Evolutionary conservation across 306 rosid species (phyloP), one percentile per base, ranked within the genome.

Genomic region (Crataegus laevigata): DNA sequence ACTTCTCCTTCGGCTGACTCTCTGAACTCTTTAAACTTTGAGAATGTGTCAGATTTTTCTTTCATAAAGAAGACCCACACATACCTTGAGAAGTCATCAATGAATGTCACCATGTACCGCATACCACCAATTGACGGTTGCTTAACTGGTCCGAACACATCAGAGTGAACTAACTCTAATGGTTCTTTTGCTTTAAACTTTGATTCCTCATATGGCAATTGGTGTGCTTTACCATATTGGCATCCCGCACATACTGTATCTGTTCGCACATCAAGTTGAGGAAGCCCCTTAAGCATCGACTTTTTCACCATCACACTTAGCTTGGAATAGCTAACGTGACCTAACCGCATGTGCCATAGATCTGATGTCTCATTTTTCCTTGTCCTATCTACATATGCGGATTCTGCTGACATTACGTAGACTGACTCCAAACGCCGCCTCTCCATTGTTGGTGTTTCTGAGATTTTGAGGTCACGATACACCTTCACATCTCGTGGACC

Each of bases 121-220:
- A 65, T 65, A 8, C 55, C 38, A 8, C 54, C 21, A 15, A 66
- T 34, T 28, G 72, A 66, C 3, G 52, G 24, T 12, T 75, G 38
- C 40, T 75, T 75, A 2, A 75, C 34, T 0, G 30, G 66, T 34
- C 40, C 42, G 26, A 62, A 79, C 6, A n/a, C 63, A 42, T 79
- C 52, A 51, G 34, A 68, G 69, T 57, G 72, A 3, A 75, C 30
- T 5, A 66, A 17, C 76, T 82, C 76, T 13, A 57, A 79, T 66
- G 12, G 43, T 34, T 32, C n/a, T 10, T 32, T 70, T 0, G 55
- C 64, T 75, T 12, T 54, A 10, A 24, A 70, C 5, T 26, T 69
- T 0, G 63, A 80, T 10, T 63, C 73, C 9, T 80, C n/a, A 1
- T 28, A 32, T 22, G 50, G 34, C 4, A 55, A 5, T 30, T 76